Evolutionary conservation across 2,329 filamentous ascomycete species (phyloP).

Genomic region (Beauveria varroae): DNA sequence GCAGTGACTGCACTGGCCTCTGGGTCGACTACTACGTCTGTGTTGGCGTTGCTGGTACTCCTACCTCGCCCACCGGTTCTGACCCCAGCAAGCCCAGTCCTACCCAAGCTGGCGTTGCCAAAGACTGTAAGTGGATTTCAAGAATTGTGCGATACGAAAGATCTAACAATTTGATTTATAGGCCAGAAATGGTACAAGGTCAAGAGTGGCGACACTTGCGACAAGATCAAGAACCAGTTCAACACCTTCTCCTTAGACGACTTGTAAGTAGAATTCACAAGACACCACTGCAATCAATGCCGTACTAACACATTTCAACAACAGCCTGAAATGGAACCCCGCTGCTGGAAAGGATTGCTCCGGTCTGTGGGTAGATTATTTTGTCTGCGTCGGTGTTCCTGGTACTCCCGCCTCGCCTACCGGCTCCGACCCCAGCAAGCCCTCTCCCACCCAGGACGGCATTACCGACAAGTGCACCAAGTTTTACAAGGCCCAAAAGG

Average conservation of each 20-base stretch:
- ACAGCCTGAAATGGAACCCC: slow-evolving; percentile 22
- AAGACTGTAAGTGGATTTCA: slow-evolving; percentile 6
- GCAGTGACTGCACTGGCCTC: slow-evolving; percentile 10
- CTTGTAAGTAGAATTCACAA: neutral
- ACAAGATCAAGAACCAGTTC: slow-evolving; percentile 10
- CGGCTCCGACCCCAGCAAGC: slow-evolving; percentile 7
- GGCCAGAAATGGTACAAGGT: slow-evolving; percentile 12
- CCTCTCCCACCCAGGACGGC: slow-evolving; percentile 9
- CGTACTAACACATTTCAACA: neutral
- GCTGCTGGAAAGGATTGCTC: slow-evolving; percentile 9
- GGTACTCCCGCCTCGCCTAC: slow-evolving; percentile 6
- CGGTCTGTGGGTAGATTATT: slow-evolving; percentile 12
- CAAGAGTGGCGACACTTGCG: slow-evolving; percentile 13
- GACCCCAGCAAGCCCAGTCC: slow-evolving; percentile 9
- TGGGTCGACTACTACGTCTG: slow-evolving; percentile 13
- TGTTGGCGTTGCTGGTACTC: slow-evolving; percentile 20
- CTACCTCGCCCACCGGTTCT: neutral
- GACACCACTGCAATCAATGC: neutral
- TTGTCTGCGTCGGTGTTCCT: slow-evolving; percentile 21
- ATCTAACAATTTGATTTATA: neutral
- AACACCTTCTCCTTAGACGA: slow-evolving; percentile 17
- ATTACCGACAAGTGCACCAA: slow-evolving; percentile 4
- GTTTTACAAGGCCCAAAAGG: slow-evolving; percentile 13
- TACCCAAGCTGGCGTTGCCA: slow-evolving; percentile 4
- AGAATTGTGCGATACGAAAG: no score